Percentiles rank a stretch among this genome's conserved stretches.
These are phyloP conservation scores for Fraxinus ornus DNA, from an alignment of 305 asterid species.

Conservation along the genomic window DNA sequence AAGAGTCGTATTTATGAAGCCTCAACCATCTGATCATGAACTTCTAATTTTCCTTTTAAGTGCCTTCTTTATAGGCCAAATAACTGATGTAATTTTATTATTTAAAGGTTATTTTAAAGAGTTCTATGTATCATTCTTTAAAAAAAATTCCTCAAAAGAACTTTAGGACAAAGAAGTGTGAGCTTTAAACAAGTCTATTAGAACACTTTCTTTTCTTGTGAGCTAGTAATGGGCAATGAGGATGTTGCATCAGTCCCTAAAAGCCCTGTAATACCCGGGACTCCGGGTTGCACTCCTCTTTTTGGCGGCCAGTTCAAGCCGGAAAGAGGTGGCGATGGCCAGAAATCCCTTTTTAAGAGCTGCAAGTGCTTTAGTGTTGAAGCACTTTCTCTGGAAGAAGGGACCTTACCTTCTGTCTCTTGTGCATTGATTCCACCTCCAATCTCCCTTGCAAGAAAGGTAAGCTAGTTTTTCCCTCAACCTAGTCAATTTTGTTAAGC, in stretches of 20 bases:
- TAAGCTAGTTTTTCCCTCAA: neutral
- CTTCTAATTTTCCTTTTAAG: neutral
- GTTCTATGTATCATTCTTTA: neutral
- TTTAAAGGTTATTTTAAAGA: neutral
- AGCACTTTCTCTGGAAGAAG: slow-evolving; percentile 63
- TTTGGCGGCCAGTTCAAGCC: slow-evolving; percentile 45
- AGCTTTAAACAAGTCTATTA: neutral
- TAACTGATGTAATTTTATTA: neutral
- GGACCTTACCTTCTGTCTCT: slow-evolving; percentile 53
- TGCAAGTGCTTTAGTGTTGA: slow-evolving; percentile 59
- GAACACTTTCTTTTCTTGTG: neutral
- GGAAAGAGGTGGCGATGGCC: slow-evolving; percentile 26
- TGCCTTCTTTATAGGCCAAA: neutral
- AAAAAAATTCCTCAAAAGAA: neutral
- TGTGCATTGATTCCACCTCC: slow-evolving; percentile 70
- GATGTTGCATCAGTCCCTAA: slow-evolving; percentile 62
- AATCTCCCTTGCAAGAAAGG: slow-evolving; percentile 79
- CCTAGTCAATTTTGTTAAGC: neutral
- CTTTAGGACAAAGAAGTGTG: slow-evolving; percentile 8
- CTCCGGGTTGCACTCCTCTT: slow-evolving; percentile 64
- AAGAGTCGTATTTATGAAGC: neutral
- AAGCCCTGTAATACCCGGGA: slow-evolving; percentile 63
- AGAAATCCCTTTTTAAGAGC: slow-evolving; percentile 52
- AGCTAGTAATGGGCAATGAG: slow-evolving; percentile 44
- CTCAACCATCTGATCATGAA: neutral